These are phyloP conservation scores for Zygosaccharomyces lentus DNA, from an alignment of 805 yeast genomes.

Conservation along the genomic window DNA sequence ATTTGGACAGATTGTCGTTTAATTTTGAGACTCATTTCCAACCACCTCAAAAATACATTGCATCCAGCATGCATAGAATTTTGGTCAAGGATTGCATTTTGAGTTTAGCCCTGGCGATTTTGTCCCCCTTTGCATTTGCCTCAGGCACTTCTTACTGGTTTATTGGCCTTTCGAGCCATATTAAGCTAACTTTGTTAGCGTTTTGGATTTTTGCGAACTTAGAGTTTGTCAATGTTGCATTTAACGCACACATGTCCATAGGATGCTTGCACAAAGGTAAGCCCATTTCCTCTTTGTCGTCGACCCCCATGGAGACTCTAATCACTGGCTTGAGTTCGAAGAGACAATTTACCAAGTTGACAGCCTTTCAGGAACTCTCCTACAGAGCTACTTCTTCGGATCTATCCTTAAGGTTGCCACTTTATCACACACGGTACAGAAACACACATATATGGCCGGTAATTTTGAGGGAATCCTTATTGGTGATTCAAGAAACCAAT, in stretches of 20 bases:
- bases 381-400: conserved; percentile 52
- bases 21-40: conserved; percentile 37
- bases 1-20: conserved; percentile 52
- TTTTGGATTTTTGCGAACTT: conserved; percentile 40
- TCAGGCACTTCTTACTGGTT: conserved; percentile 36
- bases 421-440: conserved; percentile 49
- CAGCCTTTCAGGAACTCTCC: conserved; percentile 75
- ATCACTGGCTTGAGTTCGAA: conserved; percentile 57
- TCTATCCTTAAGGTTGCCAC: conserved; percentile 45
- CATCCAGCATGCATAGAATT: conserved; percentile 28
- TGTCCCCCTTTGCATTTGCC: conserved; percentile 40
- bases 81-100: conserved; percentile 34
- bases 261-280: conserved; percentile 69
- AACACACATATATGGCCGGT: conserved; percentile 52
- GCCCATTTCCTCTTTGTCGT: conserved; percentile 50
- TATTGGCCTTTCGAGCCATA: conserved; percentile 33
- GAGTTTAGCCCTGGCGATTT: conserved; percentile 29
- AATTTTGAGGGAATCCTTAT: conserved; percentile 56
- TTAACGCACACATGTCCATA: conserved; percentile 60
- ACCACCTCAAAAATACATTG: conserved; percentile 36
- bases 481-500: conserved; percentile 48
- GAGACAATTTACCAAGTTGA: conserved; percentile 47
- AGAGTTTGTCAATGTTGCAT: conserved; percentile 56
- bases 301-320: conserved; percentile 59
- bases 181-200: conserved; percentile 36